Base-by-base conservation (phyloP, 2,329 filamentous ascomycete species). In the Colletotrichum zoysiae region DNA sequence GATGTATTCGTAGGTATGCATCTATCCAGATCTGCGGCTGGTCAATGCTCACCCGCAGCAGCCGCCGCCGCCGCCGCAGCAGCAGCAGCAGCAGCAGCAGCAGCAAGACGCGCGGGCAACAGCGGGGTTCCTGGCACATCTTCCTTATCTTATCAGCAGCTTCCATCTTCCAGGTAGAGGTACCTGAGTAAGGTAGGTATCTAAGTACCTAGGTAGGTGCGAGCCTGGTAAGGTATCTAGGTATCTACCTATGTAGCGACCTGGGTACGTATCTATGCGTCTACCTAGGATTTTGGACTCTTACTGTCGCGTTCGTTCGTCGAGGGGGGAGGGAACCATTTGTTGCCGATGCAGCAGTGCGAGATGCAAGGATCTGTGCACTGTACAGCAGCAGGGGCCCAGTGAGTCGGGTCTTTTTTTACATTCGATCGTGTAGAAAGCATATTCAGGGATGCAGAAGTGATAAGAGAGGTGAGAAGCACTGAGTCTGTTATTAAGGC, bases 261-360 rank as follows among this genome's bases (percentile, higher is more conserved):
- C 35, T 38, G 5, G 38, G 40, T 42, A 42, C 14, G 40, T 42
- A 18, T 6, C 40, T 18, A 42, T 14, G 38, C 2, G 9, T 40
- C n/a, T 20, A n/a, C 23, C 8, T 35, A 35, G 44, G 57, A 46
- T 50, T 16, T 30, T 23, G 5, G 42, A 35, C 23, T 68, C 35
- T n/a, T 57, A 30, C 65, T 59, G 68, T 71, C 67, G 68, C 68
- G 68, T 71, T 63, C 69, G 53, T 23, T 30, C 30, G 30, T 30
- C 30, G 30, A 30, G 30, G 38, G n/a, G 40, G 44, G 26, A 57
- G 26, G 48, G 48, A 26, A 26, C 40, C 38, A 33, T 35, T 33
- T 35, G 50, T 18, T 23, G 65, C 57, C 44, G 67, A 71, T 71
- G 69, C 65, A 71, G 63, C 68, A 63, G 68, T 71, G 68, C 68